Base-by-base conservation (phyloP, 2,329 filamentous ascomycete species). In the Waltergamsia citrina region DNA sequence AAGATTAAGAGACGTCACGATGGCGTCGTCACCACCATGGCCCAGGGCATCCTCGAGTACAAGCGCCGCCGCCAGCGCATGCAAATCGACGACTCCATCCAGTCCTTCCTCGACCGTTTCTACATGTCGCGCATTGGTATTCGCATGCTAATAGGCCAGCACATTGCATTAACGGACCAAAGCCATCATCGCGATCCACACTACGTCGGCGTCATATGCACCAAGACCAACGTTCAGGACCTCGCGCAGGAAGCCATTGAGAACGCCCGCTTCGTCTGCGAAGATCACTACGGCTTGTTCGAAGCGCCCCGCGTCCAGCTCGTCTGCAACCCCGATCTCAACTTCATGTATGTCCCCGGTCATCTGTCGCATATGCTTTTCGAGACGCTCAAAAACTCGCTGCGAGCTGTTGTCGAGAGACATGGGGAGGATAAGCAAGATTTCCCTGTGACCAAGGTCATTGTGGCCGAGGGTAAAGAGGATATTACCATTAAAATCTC, bases 111-210 rank as follows among this genome's bases (percentile, higher is more conserved):
- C 44, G 92, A 98, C 63, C 85, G 92, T 39, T 98, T 98, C 63
- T 98, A 98, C 70, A 98, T 98, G 92, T 95, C 88, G 29, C 85
- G 92, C 42, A 98, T 98, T 52, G 92, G 92, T 44, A 98, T 98
- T 47, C 85, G 92, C 48, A 98, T 98, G 92, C 78, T 98, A 33
- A 95, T 98, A 49, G 92, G 92, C 34, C 92, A 98, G 59, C 92
- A 98, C 66, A 94, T 98, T 51, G 92, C 92, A 39, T 70, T 98
- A 38, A 94, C 88, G 6, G 90, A 96, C 57, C 88, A 96, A 62
- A 84, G 81, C 49, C 81, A 92, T 48, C 79, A 87, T 45, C 79
- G 80, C 41, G 90, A 96, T 57, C 86, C 87, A 24, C 85, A 86
- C 41, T 96, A 98, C 53, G 92, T 98, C 46, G 92, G 92, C 42